Evolutionary conservation across 2,329 filamentous ascomycete species (phyloP).

Genomic region (Aureobasidium lini): DNA sequence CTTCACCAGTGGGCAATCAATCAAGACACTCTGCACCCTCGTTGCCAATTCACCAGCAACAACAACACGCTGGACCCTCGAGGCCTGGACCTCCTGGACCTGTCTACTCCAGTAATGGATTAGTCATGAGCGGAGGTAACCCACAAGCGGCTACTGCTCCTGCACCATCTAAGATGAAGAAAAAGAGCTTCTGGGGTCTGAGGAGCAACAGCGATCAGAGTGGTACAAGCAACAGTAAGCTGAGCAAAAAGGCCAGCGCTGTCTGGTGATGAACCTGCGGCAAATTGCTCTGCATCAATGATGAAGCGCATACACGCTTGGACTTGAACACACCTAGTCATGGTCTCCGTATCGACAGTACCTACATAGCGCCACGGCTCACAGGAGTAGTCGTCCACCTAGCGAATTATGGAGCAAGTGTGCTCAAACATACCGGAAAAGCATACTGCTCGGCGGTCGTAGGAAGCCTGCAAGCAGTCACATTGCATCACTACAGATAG

Average conservation of each 20-base stretch:
- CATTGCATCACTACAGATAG: too few relatives aligned
- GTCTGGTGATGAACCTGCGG: slow-evolving; percentile 15
- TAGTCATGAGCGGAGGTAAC: slow-evolving; percentile 29
- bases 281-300: neutral
- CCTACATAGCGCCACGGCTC: too few relatives aligned
- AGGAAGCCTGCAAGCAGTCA: too few relatives aligned
- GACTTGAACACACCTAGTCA: neutral
- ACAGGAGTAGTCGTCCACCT: too few relatives aligned
- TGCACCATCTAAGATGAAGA: slow-evolving; percentile 24
- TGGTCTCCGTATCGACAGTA: neutral
- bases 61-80: slow-evolving; percentile 17
- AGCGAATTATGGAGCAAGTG: too few relatives aligned
- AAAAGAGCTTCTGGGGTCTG: slow-evolving; percentile 32
- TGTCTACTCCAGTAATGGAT: slow-evolving; percentile 16
- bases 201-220: slow-evolving; percentile 26
- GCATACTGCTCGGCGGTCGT: too few relatives aligned
- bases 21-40: slow-evolving; percentile 15
- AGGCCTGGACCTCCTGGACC: slow-evolving; percentile 21
- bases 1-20: neutral
- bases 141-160: slow-evolving; percentile 15
- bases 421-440: too few relatives aligned
- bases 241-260: slow-evolving; percentile 19
- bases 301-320: neutral
- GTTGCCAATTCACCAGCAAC: slow-evolving; percentile 13
- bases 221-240: slow-evolving; percentile 16